Evolutionary conservation across 805 yeast species (phyloP).

Genomic region (Spathaspora arborariae): DNA sequence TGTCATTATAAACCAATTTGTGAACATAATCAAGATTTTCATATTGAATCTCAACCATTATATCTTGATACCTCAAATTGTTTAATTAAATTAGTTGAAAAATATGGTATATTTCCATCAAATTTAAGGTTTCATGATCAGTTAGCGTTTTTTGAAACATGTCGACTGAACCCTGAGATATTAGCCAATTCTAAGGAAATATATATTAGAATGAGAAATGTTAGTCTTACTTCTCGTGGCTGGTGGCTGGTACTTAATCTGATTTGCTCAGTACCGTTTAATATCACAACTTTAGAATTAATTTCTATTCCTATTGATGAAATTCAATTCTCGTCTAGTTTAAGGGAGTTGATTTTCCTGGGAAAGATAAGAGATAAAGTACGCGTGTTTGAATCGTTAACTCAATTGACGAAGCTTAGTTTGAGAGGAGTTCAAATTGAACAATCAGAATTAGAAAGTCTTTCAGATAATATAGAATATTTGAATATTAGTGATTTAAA

Average conservation of each 20-base stretch:
- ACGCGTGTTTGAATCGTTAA: background rate
- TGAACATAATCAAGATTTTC: background rate
- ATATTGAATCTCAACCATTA: background rate
- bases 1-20: conserved; percentile 2
- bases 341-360: background rate
- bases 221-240: background rate
- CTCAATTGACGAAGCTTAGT: background rate
- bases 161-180: background rate
- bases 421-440: background rate
- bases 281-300: conserved; percentile 1
- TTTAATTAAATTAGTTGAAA: background rate
- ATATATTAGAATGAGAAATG: background rate
- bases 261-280: background rate
- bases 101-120: background rate
- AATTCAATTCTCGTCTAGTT: background rate
- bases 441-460: conserved; percentile 1
- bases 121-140: background rate
- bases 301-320: conserved; percentile 1
- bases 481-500: conserved; percentile 1
- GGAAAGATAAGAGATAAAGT: background rate
- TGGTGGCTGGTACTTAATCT: conserved; percentile 1
- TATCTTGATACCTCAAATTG: background rate
- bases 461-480: background rate
- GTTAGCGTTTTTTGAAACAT: background rate
- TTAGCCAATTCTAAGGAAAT: background rate